A percentile compares a stretch with the other conserved stretches of the same genome.
phyloP scores from a whole-genome alignment of 257 asterid species.

The Eustoma russellianum region DNA sequence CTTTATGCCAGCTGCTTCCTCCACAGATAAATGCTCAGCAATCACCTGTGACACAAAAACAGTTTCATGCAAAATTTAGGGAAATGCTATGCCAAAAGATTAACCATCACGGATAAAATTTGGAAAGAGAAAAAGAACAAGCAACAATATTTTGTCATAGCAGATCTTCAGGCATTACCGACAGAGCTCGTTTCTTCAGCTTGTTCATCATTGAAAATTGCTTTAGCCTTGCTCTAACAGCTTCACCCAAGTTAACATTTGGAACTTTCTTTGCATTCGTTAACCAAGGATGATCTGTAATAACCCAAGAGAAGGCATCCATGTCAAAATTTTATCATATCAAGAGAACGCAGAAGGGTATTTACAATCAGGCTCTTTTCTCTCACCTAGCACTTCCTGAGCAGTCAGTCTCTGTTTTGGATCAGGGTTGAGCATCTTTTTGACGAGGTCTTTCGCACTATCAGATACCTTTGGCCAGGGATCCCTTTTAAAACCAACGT shows the following conservation, averaged over 20 bases:
- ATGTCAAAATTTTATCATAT: too few species aligned
- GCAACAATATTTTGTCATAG: neutral
- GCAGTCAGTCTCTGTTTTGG: slow-evolving; percentile 58
- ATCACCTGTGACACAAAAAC: slow-evolving; percentile 31
- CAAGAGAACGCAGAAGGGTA: too few species aligned
- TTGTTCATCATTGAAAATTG: slow-evolving; percentile 67
- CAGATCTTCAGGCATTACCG: slow-evolving; percentile 26
- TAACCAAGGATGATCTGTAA: slow-evolving; percentile 65
- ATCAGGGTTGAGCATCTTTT: slow-evolving; percentile 66
- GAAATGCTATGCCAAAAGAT: neutral
- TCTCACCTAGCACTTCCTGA: slow-evolving; percentile 53
- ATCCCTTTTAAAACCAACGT: slow-evolving; percentile 59
- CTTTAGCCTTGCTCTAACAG: slow-evolving; percentile 64
- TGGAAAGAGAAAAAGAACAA: slow-evolving; percentile 1
- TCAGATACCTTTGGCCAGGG: slow-evolving; percentile 83
- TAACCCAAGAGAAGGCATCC: neutral
- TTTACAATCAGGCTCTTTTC: too few species aligned
- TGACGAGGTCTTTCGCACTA: slow-evolving; percentile 74
- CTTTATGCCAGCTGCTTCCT: slow-evolving; percentile 64
- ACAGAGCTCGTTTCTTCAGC: slow-evolving; percentile 55
- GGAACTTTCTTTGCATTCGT: slow-evolving; percentile 54
- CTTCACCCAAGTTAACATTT: slow-evolving; percentile 58
- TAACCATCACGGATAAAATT: too few species aligned
- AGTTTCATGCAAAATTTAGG: slow-evolving; percentile 2
- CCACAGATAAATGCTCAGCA: slow-evolving; percentile 60